A percentile compares a stretch with the other conserved stretches of the same genome.
Evolutionary conservation across 2,329 filamentous ascomycete species (phyloP).

Genomic region (Monosporascus sp.): DNA sequence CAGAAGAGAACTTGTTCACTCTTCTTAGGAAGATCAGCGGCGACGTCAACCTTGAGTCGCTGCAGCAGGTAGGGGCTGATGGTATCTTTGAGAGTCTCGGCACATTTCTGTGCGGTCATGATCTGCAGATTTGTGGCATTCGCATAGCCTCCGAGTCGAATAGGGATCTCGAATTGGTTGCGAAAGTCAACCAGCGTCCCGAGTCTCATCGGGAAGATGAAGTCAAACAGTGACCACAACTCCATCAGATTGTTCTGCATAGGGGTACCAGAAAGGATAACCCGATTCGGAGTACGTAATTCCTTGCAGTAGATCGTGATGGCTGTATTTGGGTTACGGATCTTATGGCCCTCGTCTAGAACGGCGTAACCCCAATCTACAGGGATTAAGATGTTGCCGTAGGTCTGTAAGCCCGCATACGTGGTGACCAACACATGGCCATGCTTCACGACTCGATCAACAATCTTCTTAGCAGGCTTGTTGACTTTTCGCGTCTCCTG

Average conservation of each 20-base stretch:
- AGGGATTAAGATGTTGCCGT: constrained; percentile 73
- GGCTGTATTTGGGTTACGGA: constrained; percentile 90
- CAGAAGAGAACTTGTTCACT: constrained; percentile 95
- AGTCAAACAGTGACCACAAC: constrained; percentile 96
- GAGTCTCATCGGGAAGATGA: constrained; percentile 92
- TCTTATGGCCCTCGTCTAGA: constrained; percentile 96
- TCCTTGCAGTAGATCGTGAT: constrained; percentile 97
- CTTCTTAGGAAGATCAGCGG: constrained; percentile 89
- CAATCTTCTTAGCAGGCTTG: constrained; percentile 71
- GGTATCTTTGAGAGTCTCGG: constrained; percentile 86
- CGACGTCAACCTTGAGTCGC: constrained; percentile 88
- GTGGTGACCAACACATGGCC: constrained; percentile 95
- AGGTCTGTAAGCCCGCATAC: constrained; percentile 92
- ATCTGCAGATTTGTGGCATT: constrained; percentile 93
- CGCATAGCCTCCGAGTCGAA: constrained; percentile 87
- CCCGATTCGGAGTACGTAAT: constrained; percentile 78
- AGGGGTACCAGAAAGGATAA: constrained; percentile 93
- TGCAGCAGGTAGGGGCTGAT: constrained; percentile 93
- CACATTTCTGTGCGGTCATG: constrained; percentile 89
- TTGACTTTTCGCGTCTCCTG: constrained; percentile 44
- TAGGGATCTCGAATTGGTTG: constrained; percentile 88
- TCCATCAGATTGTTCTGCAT: constrained; percentile 97
- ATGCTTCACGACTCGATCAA: constrained; percentile 73
- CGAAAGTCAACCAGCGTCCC: constrained; percentile 89
- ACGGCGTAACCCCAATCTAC: constrained; percentile 91